Evolutionary conservation across 176 grass and related monocot species (phyloP).

Genomic region (Ensete ventricosum): DNA sequence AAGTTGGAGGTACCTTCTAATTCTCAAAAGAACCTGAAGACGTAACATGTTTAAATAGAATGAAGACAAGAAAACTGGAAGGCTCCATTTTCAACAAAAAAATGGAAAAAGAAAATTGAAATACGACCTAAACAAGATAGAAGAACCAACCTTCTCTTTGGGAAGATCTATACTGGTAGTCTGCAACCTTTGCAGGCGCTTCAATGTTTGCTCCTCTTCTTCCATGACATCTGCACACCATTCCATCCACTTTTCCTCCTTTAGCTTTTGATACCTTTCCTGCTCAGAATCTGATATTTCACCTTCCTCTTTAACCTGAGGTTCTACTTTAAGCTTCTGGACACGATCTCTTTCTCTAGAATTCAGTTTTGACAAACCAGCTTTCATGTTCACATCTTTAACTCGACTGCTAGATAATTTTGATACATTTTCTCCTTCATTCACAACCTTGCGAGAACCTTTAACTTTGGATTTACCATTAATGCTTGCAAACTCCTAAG

Average conservation of each 20-base stretch:
- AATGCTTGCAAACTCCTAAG: slow-evolving; percentile 81
- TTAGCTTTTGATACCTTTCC: slow-evolving; percentile 61
- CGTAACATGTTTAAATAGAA: slow-evolving; percentile 14
- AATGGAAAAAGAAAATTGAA: neutral
- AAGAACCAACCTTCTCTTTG: slow-evolving; percentile 73
- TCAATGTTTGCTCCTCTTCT: slow-evolving; percentile 83
- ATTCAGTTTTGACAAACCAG: slow-evolving; percentile 35
- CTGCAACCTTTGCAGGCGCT: slow-evolving; percentile 78
- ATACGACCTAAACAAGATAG: slow-evolving; percentile 6
- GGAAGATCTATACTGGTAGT: slow-evolving; percentile 94
- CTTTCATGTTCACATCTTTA: slow-evolving; percentile 42
- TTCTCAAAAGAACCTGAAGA: slow-evolving; percentile 90
- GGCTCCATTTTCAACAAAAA: slow-evolving; percentile 14
- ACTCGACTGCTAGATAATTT: slow-evolving; percentile 37
- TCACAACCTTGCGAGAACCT: slow-evolving; percentile 47
- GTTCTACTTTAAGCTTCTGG: slow-evolving; percentile 57
- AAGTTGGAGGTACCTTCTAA: slow-evolving; percentile 86
- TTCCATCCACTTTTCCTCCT: slow-evolving; percentile 98
- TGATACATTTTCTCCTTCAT: slow-evolving; percentile 39
- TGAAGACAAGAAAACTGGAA: slow-evolving; percentile 1
- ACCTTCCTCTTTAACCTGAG: slow-evolving; percentile 94
- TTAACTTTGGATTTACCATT: slow-evolving; percentile 57
- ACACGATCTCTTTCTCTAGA: slow-evolving; percentile 43
- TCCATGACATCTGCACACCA: slow-evolving; percentile 95
- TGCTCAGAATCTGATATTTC: slow-evolving; percentile 98